phyloP scores from a whole-genome alignment of 1,139 yeast genomes.

The Pichia cactophila region DNA sequence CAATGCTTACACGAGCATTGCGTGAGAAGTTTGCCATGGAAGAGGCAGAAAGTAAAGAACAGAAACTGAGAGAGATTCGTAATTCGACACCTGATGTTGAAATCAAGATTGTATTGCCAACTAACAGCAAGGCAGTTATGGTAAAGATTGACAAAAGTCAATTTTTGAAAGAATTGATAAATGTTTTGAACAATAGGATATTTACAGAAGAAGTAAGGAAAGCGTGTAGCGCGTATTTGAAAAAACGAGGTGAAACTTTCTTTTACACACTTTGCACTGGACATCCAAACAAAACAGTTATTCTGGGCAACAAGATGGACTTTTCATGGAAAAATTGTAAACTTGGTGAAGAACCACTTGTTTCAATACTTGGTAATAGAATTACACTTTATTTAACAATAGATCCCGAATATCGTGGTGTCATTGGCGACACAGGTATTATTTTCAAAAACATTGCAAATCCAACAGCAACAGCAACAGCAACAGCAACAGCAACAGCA shows the following conservation, averaged over 20 bases:
- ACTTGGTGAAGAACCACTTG: background rate
- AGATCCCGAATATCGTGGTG: background rate
- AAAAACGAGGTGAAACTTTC: background rate
- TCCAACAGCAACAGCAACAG: background rate
- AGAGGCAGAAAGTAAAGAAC: background rate
- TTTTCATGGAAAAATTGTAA: background rate
- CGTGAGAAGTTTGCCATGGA: background rate
- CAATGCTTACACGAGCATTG: background rate
- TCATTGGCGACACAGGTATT: too few relatives aligned
- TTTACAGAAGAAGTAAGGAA: background rate
- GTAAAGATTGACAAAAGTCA: background rate
- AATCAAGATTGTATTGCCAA: background rate
- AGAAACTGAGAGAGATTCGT: background rate
- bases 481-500: background rate
- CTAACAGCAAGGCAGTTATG: background rate
- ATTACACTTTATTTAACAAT: background rate
- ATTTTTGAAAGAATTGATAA: background rate
- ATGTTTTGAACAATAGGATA: background rate
- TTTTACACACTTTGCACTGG: background rate
- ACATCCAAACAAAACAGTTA: background rate
- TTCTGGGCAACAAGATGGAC: background rate
- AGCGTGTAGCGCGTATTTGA: background rate
- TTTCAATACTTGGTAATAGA: background rate
- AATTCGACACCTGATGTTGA: background rate
- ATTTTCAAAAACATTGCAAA: background rate